A percentile compares a stretch with the other conserved stretches of the same genome.
phyloP scores from a whole-genome alignment of 495 filamentous ascomycete species.

The Podospora fimiseda region DNA sequence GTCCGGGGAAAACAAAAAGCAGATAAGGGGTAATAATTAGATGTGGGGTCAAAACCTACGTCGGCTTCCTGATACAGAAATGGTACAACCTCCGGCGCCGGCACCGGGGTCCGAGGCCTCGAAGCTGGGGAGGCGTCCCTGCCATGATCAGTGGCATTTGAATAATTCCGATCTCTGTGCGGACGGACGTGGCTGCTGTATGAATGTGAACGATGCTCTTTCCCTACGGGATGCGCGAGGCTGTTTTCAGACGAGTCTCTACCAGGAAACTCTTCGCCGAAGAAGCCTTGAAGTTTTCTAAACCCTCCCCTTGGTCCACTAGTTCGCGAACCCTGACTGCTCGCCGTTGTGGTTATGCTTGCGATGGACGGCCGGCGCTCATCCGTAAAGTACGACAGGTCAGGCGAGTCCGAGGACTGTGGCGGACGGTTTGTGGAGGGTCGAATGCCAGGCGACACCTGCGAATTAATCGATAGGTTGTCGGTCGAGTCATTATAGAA shows the following conservation, averaged over 20 bases:
- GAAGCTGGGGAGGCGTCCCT: slow-evolving; percentile 64
- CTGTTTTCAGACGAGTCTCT: slow-evolving; percentile 69
- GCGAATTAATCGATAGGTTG: slow-evolving; percentile 50
- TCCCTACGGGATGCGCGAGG: slow-evolving; percentile 48
- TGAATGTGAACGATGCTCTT: slow-evolving; percentile 48
- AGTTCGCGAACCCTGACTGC: slow-evolving; percentile 83
- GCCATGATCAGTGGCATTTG: slow-evolving; percentile 55
- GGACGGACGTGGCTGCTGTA: slow-evolving; percentile 48
- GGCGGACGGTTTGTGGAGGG: slow-evolving; percentile 53
- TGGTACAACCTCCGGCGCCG: slow-evolving; percentile 89
- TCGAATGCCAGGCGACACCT: slow-evolving; percentile 61
- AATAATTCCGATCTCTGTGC: slow-evolving; percentile 69
- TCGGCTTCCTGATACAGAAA: slow-evolving; percentile 90
- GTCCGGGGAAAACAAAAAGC: neutral
- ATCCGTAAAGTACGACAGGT: slow-evolving; percentile 59
- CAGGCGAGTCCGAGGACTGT: slow-evolving; percentile 55
- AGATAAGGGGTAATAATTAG: slow-evolving; percentile 9
- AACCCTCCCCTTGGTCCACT: slow-evolving; percentile 60
- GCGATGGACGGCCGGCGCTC: slow-evolving; percentile 82
- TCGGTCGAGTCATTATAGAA: slow-evolving; percentile 66
- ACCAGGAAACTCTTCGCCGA: slow-evolving; percentile 75
- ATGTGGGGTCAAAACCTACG: slow-evolving; percentile 41
- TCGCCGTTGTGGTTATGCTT: slow-evolving; percentile 76
- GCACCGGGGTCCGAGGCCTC: slow-evolving; percentile 73
- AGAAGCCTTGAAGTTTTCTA: slow-evolving; percentile 74